phyloP scores from a whole-genome alignment of 495 filamentous ascomycete genomes.

The Lasiosphaeriaceae sp. region DNA sequence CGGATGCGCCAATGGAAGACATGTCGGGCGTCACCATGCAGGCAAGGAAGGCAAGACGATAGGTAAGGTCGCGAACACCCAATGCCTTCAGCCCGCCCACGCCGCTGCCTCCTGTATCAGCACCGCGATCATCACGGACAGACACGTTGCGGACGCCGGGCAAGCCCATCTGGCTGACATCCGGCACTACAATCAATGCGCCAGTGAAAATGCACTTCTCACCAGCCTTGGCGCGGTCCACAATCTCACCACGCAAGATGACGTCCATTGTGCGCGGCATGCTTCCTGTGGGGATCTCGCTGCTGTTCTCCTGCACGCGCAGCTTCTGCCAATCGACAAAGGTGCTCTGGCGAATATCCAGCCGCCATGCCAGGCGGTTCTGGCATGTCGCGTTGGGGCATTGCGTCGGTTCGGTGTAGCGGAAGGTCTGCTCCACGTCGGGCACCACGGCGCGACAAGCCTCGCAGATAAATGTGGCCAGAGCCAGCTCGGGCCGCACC shows the following conservation, averaged over 20 bases:
- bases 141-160: constrained; percentile 82
- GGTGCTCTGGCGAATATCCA: constrained; percentile 94
- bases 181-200: constrained; percentile 91
- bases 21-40: constrained; percentile 96
- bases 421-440: constrained; percentile 95
- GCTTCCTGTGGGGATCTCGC: constrained; percentile 95
- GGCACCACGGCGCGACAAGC: constrained; percentile 73
- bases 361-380: constrained; percentile 84
- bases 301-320: constrained; percentile 93
- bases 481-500: constrained; percentile 86
- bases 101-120: constrained; percentile 75
- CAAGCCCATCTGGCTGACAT: constrained; percentile 91
- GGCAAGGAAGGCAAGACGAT: constrained; percentile 92
- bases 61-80: constrained; percentile 92
- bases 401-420: constrained; percentile 93
- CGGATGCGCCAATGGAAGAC: constrained; percentile 60
- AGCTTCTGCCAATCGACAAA: constrained; percentile 99
- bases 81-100: constrained; percentile 87
- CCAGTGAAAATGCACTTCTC: constrained; percentile 98
- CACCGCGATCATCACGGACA: constrained; percentile 78
- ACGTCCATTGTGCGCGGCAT: constrained; percentile 99
- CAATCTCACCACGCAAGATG: constrained; percentile 96
- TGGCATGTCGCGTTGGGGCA: constrained; percentile 90
- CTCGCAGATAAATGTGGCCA: constrained; percentile 92
- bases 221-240: constrained; percentile 93